Conservation (phyloP, 805 yeast genomes). For the Candida corydali region DNA sequence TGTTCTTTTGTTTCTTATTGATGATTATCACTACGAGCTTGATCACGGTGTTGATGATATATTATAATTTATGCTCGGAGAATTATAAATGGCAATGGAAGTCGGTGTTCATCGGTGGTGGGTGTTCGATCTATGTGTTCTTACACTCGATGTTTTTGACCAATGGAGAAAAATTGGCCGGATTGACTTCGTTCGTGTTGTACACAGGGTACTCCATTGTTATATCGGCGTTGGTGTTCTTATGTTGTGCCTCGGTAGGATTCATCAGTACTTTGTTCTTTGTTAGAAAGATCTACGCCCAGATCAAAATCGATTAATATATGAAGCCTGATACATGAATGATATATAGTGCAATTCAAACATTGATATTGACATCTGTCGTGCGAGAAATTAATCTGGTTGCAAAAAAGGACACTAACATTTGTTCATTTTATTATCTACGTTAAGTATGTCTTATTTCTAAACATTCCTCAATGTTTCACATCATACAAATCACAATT, state of each 20-base stretch:
- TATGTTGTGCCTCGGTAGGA: conserved; percentile 87
- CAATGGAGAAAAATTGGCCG: conserved; percentile 59
- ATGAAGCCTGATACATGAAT: too few species aligned
- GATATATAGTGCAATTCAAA: too few species aligned
- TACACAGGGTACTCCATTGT: conserved; percentile 80
- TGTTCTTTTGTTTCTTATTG: conserved; percentile 81
- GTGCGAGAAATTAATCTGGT: too few species aligned
- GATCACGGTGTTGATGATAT: conserved; percentile 75
- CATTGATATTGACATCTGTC: too few species aligned
- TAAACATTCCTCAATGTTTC: too few species aligned
- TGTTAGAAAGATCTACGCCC: conserved; percentile 72
- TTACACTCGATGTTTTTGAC: conserved; percentile 76
- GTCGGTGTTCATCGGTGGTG: conserved; percentile 80
- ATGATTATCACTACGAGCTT: conserved; percentile 78
- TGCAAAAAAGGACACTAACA: too few species aligned
- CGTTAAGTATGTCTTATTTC: too few species aligned
- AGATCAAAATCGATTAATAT: conserved; percentile 75
- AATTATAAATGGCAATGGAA: conserved; percentile 99
- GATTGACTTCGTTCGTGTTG: conserved; percentile 69
- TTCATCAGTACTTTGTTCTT: conserved; percentile 70
- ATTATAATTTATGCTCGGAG: conserved; percentile 82
- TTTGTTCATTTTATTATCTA: too few species aligned
- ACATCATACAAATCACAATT: too few species aligned
- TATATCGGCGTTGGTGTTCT: conserved; percentile 65
- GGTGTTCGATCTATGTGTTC: conserved; percentile 81